These are phyloP conservation scores for Ustilago bromivora DNA, from an alignment of 1,284 basidiomycete species.

Conservation along the genomic window DNA sequence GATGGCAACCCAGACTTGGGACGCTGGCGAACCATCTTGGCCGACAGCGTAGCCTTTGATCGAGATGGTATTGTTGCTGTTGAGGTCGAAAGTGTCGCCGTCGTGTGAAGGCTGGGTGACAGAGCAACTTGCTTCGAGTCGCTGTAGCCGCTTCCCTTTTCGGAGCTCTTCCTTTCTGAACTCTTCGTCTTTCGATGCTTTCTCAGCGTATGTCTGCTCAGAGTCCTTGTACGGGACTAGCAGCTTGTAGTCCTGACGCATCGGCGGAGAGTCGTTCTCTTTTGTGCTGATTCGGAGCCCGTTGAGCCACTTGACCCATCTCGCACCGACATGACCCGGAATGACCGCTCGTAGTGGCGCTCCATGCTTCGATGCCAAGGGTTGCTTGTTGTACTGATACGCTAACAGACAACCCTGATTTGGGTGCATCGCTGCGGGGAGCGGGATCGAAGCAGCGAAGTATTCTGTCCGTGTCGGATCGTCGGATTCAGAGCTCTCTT, in stretches of 20 bases:
- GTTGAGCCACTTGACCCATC: slow-evolving; percentile 84
- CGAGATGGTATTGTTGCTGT: not conserved
- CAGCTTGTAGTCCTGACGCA: slow-evolving; percentile 41
- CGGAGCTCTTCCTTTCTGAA: slow-evolving; percentile 27
- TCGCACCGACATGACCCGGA: slow-evolving; percentile 79
- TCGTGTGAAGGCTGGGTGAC: slow-evolving; percentile 28
- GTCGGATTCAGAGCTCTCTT: slow-evolving; percentile 48
- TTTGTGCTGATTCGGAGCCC: slow-evolving; percentile 14
- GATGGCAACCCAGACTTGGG: slow-evolving; percentile 20
- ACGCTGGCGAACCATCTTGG: slow-evolving; percentile 37
- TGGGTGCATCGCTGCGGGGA: slow-evolving; percentile 51
- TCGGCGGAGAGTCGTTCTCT: slow-evolving; percentile 33
- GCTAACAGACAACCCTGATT: slow-evolving; percentile 48
- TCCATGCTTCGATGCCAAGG: slow-evolving; percentile 77
- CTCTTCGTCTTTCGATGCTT: slow-evolving; percentile 13
- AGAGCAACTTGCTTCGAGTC: slow-evolving; percentile 42
- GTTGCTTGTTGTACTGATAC: slow-evolving; percentile 70
- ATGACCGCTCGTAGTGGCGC: slow-evolving; percentile 77
- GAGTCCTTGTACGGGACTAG: slow-evolving; percentile 73
- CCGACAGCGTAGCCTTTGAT: slow-evolving; percentile 53
- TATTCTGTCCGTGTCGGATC: slow-evolving; percentile 25
- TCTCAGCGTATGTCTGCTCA: slow-evolving; percentile 22
- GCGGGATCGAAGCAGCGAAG: slow-evolving; percentile 52
- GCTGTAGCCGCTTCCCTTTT: slow-evolving; percentile 29
- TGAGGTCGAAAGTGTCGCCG: not conserved